Evolutionary conservation across 2,329 filamentous ascomycete species (phyloP).

Genomic region (Aspergillus carbonarius): DNA sequence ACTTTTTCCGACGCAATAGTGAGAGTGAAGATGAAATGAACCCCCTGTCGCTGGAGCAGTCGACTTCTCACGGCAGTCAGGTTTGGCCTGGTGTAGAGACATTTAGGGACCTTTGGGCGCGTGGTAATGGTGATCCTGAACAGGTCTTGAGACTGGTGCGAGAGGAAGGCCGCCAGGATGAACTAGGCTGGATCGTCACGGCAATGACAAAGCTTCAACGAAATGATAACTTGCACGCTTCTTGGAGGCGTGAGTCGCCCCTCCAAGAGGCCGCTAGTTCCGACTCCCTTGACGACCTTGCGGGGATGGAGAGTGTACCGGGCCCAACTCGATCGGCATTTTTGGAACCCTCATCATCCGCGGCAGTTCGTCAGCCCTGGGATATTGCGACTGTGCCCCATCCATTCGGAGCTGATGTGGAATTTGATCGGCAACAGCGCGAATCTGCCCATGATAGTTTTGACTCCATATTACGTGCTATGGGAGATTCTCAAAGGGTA

Average conservation of each 20-base stretch:
- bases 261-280: constrained; percentile 6
- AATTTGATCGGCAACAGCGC: background rate
- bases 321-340: background rate
- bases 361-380: background rate
- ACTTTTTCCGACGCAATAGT: constrained; percentile 1
- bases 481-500: background rate
- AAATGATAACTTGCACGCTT: constrained; percentile 4
- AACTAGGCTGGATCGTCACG: constrained; percentile 60
- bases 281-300: background rate
- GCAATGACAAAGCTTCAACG: constrained; percentile 45
- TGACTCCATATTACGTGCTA: background rate
- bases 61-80: constrained; percentile 11
- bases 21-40: constrained; percentile 11
- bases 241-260: constrained; percentile 3
- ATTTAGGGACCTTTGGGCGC: constrained; percentile 57
- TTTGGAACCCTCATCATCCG: background rate
- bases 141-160: constrained; percentile 62
- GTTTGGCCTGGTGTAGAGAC: constrained; percentile 43
- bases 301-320: background rate
- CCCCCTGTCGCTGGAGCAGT: constrained; percentile 5
- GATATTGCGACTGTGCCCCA: background rate
- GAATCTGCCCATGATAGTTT: background rate
- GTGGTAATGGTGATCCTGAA: constrained; percentile 59
- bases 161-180: constrained; percentile 59
- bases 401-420: background rate